phyloP scores from a whole-genome alignment of 169 alveolate genomes.

The Cryptosporidium felis region DNA sequence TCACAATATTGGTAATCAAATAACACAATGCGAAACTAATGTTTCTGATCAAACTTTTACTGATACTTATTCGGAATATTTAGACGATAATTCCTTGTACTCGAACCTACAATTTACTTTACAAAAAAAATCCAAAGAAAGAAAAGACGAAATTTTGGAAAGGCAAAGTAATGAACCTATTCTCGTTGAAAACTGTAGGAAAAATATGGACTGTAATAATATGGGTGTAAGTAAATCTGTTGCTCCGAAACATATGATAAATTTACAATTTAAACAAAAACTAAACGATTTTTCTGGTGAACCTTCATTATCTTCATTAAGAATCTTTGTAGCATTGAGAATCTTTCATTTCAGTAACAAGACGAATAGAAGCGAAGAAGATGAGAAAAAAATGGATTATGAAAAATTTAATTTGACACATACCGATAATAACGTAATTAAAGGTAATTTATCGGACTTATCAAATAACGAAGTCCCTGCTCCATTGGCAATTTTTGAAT shows the following conservation, averaged over 20 bases:
- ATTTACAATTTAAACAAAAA: not conserved
- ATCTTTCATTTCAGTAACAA: conserved; percentile 24
- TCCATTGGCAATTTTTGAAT: conserved; percentile 36
- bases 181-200: no score
- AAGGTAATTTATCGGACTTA: not conserved
- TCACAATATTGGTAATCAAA: not conserved
- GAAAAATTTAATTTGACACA: not conserved
- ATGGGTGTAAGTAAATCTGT: no score
- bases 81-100: no score
- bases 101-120: no score
- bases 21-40: no score
- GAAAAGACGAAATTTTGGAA: no score
- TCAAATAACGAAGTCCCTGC: not conserved
- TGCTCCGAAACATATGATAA: not conserved
- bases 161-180: no score
- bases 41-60: no score
- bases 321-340: conserved; percentile 59
- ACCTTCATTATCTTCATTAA: conserved; percentile 28
- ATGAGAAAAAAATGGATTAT: conserved; percentile 4
- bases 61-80: no score
- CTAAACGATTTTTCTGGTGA: conserved; percentile 41
- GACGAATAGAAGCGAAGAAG: conserved; percentile 28
- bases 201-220: no score
- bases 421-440: not conserved
- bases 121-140: no score